Conservation (phyloP, 2,329 filamentous ascomycete species). For the Neurospora sp. region DNA sequence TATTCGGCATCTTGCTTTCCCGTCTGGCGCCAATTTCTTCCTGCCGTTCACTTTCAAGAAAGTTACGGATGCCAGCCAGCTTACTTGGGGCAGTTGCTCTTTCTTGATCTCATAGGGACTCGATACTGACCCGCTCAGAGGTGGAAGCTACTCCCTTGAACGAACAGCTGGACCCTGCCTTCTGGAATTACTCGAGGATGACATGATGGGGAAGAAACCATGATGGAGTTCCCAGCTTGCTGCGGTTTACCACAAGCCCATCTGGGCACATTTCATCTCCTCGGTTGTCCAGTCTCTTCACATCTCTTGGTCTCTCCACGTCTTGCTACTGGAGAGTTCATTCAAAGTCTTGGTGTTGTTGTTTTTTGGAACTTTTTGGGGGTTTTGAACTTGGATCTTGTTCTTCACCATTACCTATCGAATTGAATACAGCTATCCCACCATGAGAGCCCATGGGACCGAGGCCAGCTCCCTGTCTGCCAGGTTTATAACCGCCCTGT, state of each 20-base stretch:
- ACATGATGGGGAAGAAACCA: background rate
- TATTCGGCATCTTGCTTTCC: background rate
- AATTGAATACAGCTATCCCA: background rate
- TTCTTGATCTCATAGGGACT: background rate
- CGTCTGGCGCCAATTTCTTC: background rate
- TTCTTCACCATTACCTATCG: background rate
- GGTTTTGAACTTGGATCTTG: background rate
- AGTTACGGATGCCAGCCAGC: background rate
- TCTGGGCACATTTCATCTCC: background rate
- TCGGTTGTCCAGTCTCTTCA: background rate
- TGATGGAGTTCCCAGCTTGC: background rate
- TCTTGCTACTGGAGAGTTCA: background rate
- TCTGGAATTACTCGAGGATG: background rate
- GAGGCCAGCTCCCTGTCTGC: background rate
- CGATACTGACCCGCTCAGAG: background rate
- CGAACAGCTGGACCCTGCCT: background rate
- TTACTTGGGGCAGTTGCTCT: background rate
- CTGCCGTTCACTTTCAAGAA: background rate
- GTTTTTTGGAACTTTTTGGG: background rate
- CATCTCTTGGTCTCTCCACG: background rate
- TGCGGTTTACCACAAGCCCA: background rate
- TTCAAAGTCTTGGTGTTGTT: background rate
- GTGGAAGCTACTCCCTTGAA: background rate
- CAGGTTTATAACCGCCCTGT: constrained; percentile 7
- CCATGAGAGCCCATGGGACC: constrained; percentile 5